Base-by-base conservation (phyloP, 495 filamentous ascomycete species). In the Penicillium riverlandense region DNA sequence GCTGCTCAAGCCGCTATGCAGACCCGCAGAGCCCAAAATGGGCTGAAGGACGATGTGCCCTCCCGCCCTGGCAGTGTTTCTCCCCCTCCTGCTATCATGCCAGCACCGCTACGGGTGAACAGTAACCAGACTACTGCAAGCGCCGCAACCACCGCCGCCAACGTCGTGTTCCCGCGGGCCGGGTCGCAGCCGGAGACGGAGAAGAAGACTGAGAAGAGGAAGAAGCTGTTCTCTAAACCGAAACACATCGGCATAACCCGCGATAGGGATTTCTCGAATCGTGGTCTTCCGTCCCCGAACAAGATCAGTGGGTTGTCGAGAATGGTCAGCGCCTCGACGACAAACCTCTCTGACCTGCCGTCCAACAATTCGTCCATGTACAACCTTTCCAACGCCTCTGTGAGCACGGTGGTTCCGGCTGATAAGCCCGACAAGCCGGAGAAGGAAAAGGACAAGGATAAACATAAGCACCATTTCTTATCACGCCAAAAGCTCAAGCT, bases 1-100 rank as follows among this genome's bases (percentile, higher is more conserved):
- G 90, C 90, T 13, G 90, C 90, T 16, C 90, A 96, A 67, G 80
- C 90, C 13, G 89, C 89, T 16, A 90, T 95, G 80, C 85, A 84
- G 46, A 76, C 22, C 22, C 22, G 22, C 22, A 3, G 22, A 22
- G 22, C 22, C 22, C 22, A 22, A 4, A 22, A 22, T 22, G 6
- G 3, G 22, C 3, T 22, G 2, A 22, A 22, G 22, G 22, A 22
- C 22, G 22, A 22, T 4, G 2, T 6, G 22, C 22, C 22, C 22
- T 22, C 22, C 41, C 58, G 69, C 37, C 69, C 65, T 37, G 70
- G 68, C 40, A 71, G 72, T 46, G 63, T 66, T 15, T 69, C 74
- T 11, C 63, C 32, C 77, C 30, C 69, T 75, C 43, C 43, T 3
- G 22, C 22, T 22, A 6, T 61, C 0, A 41, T 58, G 22, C 57